Conservation (phyloP, 2,329 filamentous ascomycete genomes). For the Cladophialophora psammophila region DNA sequence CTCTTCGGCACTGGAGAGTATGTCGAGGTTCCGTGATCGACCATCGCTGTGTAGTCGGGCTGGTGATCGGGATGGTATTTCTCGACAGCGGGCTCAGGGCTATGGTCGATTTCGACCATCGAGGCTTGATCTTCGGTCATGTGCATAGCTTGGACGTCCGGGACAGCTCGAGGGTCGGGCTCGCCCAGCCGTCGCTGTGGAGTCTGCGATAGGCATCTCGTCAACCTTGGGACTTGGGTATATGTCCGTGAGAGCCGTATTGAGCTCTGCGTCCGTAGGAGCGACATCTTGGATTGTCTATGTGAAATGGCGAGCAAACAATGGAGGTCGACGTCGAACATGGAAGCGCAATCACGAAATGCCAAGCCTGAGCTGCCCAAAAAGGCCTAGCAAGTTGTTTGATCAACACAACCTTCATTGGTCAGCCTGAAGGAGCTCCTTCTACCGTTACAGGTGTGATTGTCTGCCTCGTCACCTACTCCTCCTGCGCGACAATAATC, state of each 20-base stretch:
- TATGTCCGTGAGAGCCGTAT: conserved; percentile 42
- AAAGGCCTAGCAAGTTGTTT: too few relatives aligned
- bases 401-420: too few relatives aligned
- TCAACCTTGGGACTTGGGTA: conserved; percentile 42
- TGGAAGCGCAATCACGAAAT: neutral
- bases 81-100: conserved; percentile 56
- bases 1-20: conserved; percentile 91
- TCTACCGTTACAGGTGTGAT: too few relatives aligned
- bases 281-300: conserved; percentile 63
- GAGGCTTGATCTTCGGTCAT: conserved; percentile 50
- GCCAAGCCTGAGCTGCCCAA: neutral
- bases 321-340: neutral
- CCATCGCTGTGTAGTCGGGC: conserved; percentile 79
- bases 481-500: too few relatives aligned
- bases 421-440: too few relatives aligned
- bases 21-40: conserved; percentile 87
- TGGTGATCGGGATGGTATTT: conserved; percentile 68
- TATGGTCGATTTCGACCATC: conserved; percentile 49
- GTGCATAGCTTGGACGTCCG: conserved; percentile 50
- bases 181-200: conserved; percentile 48
- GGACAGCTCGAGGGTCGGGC: conserved; percentile 52
- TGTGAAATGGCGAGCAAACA: neutral
- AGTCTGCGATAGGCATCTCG: conserved; percentile 60
- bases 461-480: too few relatives aligned
- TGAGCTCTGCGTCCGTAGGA: conserved; percentile 63